Base-by-base conservation (phyloP, 495 filamentous ascomycete species). In the Durotheca rogersii region DNA sequence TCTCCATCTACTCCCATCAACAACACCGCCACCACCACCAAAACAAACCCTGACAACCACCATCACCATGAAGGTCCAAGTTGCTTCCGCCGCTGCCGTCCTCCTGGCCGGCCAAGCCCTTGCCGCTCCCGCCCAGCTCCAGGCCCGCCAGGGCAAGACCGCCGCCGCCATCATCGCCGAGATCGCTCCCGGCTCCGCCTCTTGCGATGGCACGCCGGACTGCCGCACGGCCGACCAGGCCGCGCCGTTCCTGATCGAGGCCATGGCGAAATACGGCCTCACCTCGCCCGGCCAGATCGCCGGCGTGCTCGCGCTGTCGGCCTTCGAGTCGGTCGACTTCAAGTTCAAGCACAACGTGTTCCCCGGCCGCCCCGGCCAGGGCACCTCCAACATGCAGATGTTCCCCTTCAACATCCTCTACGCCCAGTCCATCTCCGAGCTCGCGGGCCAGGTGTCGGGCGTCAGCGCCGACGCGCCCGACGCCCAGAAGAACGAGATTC, bases 341-440 rank as follows among this genome's bases (percentile, higher is more conserved):
- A 75, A 80, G 60, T 86, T 76, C 71, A 88, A 82, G 56, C 74
- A 73, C 58, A 87, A 88, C 56, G 74, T 83, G 52, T 77, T 62
- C 45, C 84, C 87, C 4, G 76, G 81, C 3, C 25, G 65, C 44
- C 27, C 76, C 53, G 90, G 88, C 0, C 87, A 95, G 63, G 90
- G 90, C 14, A 94, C 88, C 0, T 77, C 84, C 16, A 89, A 89
- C 64, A 90, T 93, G 88, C 84, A 88, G 74, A 75, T 70, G 45
- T 67, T 75, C 11, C 43, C 66, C 6, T 86, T 64, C 71, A 84
- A 88, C 67, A 51, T 74, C 5, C 33, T 76, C 63, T 94, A 90
- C 63, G 87, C 82, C 6, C 39, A 67, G 2, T 80, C 75, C 6
- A 71, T 88, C 39, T 69, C 75, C 0, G 78, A 56, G 0, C 62